Evolutionary conservation across 2,329 filamentous ascomycete genomes (phyloP).

Genomic region (Zymoseptoria tritici): DNA sequence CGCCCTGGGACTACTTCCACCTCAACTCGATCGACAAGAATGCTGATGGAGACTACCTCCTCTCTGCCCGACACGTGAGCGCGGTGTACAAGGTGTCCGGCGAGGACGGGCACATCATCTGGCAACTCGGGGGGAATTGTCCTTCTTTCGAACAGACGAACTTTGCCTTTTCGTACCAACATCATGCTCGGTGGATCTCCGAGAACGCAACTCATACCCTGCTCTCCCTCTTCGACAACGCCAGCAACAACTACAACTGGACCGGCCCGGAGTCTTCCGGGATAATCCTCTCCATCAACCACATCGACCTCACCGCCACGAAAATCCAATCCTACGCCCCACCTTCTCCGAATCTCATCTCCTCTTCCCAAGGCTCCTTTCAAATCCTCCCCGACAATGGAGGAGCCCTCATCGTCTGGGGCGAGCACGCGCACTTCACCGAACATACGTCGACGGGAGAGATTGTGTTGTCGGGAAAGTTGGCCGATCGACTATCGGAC

Average conservation of each 20-base stretch:
- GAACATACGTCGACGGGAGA: conserved; percentile 42
- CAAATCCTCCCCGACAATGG: conserved; percentile 47
- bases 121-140: conserved; percentile 43
- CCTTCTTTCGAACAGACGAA: conserved; percentile 42
- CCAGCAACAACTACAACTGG: conserved; percentile 41
- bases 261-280: conserved; percentile 34
- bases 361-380: conserved; percentile 47
- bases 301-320: conserved; percentile 36
- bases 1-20: conserved; percentile 50
- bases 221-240: conserved; percentile 50
- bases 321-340: conserved; percentile 43
- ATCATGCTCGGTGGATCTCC: conserved; percentile 44
- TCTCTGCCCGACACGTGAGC: conserved; percentile 42
- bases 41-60: conserved; percentile 41
- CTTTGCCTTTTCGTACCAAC: conserved; percentile 46
- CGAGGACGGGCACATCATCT: conserved; percentile 40
- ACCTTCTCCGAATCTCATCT: conserved; percentile 40
- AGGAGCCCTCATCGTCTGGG: conserved; percentile 52
- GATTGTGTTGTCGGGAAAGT: conserved; percentile 47
- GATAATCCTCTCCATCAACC: conserved; percentile 42
- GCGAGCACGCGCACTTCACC: conserved; percentile 38
- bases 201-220: conserved; percentile 42
- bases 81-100: conserved; percentile 44
- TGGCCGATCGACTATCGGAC: conserved; percentile 33
- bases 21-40: conserved; percentile 49